These are phyloP conservation scores for Elsinoe batatas DNA, from an alignment of 2,329 filamentous ascomycete species.

Conservation along the genomic window DNA sequence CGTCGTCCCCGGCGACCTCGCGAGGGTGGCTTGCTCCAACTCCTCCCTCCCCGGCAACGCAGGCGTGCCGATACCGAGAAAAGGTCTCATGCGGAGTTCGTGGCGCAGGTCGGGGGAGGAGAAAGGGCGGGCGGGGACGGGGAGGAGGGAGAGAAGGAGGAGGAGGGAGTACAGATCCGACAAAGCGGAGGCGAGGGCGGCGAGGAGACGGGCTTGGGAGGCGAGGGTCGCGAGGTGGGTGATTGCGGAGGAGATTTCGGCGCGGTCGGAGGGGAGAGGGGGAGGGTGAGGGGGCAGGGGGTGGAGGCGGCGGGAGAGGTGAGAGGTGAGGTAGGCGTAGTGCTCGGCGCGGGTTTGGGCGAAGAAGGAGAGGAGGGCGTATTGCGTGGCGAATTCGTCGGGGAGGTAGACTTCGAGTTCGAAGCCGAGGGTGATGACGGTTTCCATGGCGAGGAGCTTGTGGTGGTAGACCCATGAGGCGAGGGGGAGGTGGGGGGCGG, in stretches of 20 bases:
- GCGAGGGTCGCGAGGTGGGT: conserved; percentile 23
- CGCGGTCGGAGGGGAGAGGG: conserved; percentile 21
- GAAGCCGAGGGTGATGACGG: conserved; percentile 83
- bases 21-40: conserved; percentile 35
- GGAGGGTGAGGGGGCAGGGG: conserved; percentile 20
- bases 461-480: conserved; percentile 85
- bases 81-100: conserved; percentile 80
- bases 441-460: conserved; percentile 80
- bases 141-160: conserved; percentile 46
- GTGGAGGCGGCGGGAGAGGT: conserved; percentile 37
- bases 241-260: conserved; percentile 16
- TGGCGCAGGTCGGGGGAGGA: conserved; percentile 60
- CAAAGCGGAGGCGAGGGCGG: conserved; percentile 25
- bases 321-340: conserved; percentile 61
- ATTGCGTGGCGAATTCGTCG: conserved; percentile 80
- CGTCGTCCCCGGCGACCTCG: neutral
- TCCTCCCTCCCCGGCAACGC: conserved; percentile 55
- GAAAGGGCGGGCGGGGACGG: conserved; percentile 35
- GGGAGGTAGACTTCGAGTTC: conserved; percentile 83
- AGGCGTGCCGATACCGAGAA: conserved; percentile 58
- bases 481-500: conserved; percentile 56
- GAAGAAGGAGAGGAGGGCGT: conserved; percentile 33
- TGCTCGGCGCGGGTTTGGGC: conserved; percentile 16
- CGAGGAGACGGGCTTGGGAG: conserved; percentile 22
- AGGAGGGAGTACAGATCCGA: conserved; percentile 56